These are phyloP conservation scores for Boletus vinaceobasis DNA, from an alignment of 768 basidiomycete genomes.

Conservation along the genomic window DNA sequence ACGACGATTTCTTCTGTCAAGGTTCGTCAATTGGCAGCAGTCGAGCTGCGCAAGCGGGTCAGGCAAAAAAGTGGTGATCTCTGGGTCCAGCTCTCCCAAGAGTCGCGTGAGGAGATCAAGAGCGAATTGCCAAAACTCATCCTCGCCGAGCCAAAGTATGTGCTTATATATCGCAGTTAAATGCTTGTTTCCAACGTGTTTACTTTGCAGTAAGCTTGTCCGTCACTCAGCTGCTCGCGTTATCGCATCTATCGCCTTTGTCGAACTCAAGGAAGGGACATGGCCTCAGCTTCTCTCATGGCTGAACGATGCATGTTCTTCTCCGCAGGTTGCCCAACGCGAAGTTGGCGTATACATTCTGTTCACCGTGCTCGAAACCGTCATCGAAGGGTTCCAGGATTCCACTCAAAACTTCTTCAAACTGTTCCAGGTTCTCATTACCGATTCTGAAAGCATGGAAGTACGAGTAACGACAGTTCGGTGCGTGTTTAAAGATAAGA, in stretches of 20 bases:
- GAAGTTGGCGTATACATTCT: slow-evolving; percentile 91
- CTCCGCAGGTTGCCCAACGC: slow-evolving; percentile 67
- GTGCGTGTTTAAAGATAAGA: slow-evolving; percentile 34
- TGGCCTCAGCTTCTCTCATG: slow-evolving; percentile 91
- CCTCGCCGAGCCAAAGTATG: slow-evolving; percentile 74
- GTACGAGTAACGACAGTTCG: slow-evolving; percentile 88
- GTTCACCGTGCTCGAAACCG: slow-evolving; percentile 86
- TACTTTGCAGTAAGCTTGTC: slow-evolving; percentile 67
- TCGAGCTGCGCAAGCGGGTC: slow-evolving; percentile 94
- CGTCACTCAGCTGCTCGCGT: slow-evolving; percentile 92
- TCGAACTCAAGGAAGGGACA: slow-evolving; percentile 74
- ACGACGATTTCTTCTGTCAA: slow-evolving; percentile 30
- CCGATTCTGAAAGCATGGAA: slow-evolving; percentile 82
- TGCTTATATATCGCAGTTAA: not conserved
- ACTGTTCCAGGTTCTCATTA: slow-evolving; percentile 68
- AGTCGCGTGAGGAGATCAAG: slow-evolving; percentile 82
- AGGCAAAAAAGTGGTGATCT: slow-evolving; percentile 72
- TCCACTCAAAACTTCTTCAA: slow-evolving; percentile 73
- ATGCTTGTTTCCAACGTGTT: not conserved
- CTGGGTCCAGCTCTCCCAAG: slow-evolving; percentile 70
- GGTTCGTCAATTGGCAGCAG: slow-evolving; percentile 96
- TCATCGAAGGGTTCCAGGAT: slow-evolving; percentile 85
- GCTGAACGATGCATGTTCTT: slow-evolving; percentile 73
- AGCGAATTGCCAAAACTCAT: slow-evolving; percentile 73
- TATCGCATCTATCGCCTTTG: slow-evolving; percentile 85